These are phyloP conservation scores for Marvania coccoides DNA, from an alignment of 139 green algal species.

Conservation along the genomic window DNA sequence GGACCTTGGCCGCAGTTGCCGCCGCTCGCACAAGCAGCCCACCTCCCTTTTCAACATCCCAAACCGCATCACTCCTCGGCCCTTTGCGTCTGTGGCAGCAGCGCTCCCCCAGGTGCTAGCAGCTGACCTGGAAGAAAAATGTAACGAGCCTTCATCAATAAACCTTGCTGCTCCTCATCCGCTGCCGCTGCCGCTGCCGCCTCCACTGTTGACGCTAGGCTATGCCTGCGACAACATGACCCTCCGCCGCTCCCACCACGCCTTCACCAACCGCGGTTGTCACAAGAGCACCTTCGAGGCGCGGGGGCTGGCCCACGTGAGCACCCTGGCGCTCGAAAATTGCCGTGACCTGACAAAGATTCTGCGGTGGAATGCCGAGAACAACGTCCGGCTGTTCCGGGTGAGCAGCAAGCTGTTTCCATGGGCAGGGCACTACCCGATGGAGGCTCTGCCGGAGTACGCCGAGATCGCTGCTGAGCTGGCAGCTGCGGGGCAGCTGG, in stretches of 20 bases:
- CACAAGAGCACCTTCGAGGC: conserved; percentile 19
- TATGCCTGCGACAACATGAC: conserved; percentile 7
- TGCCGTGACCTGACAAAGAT: conserved; percentile 27
- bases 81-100: too few relatives aligned
- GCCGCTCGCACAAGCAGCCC: too few relatives aligned
- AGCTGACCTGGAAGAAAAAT: too few relatives aligned
- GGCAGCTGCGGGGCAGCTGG: conserved; percentile 34
- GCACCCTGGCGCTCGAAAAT: conserved; percentile 44
- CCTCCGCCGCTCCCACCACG: not conserved
- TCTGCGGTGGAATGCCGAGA: conserved; percentile 46
- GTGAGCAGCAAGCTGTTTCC: conserved; percentile 40
- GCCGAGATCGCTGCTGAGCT: conserved; percentile 40
- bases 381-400: conserved; percentile 51
- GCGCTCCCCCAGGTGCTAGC: too few relatives aligned
- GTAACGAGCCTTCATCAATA: too few relatives aligned
- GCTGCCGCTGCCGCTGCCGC: too few relatives aligned
- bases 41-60: too few relatives aligned
- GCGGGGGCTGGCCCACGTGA: conserved; percentile 39
- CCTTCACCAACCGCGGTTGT: conserved; percentile 17
- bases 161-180: too few relatives aligned
- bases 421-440: conserved; percentile 36
- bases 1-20: too few relatives aligned
- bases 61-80: too few relatives aligned
- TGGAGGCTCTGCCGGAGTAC: conserved; percentile 52
- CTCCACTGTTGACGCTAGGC: not conserved